Conservation (phyloP, 164 flowering plant genomes). For the grape (Vitis vinifera) region DNA sequence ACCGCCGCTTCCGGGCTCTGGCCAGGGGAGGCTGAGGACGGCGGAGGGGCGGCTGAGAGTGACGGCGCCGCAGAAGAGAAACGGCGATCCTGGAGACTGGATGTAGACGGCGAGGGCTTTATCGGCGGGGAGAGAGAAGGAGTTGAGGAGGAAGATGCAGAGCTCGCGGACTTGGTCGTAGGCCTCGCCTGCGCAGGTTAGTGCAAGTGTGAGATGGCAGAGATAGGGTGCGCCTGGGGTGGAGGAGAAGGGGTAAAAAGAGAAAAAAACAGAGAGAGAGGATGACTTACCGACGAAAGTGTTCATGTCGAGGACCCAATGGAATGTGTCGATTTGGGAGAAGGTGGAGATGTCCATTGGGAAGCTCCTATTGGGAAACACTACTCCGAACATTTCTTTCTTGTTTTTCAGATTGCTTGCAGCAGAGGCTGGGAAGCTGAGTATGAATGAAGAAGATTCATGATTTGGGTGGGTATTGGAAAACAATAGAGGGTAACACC, state of each 20-base stretch:
- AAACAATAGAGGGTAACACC: too few relatives aligned
- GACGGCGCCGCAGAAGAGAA: slow-evolving; percentile 84
- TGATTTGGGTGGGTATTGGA: too few relatives aligned
- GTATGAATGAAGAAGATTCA: too few relatives aligned
- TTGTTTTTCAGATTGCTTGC: too few relatives aligned
- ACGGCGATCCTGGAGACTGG: slow-evolving; percentile 89
- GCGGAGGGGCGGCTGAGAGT: slow-evolving; percentile 93
- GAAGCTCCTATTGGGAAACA: slow-evolving; percentile 93
- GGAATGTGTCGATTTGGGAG: slow-evolving; percentile 90
- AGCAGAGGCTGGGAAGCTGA: too few relatives aligned
- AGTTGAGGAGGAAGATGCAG: slow-evolving; percentile 86
- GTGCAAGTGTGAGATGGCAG: neutral
- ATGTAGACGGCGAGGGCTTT: slow-evolving; percentile 93
- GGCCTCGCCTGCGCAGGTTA: slow-evolving; percentile 63
- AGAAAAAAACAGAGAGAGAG: neutral
- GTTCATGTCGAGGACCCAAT: slow-evolving; percentile 98
- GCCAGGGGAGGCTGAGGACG: slow-evolving; percentile 83
- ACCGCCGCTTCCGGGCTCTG: slow-evolving; percentile 66
- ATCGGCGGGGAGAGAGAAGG: slow-evolving; percentile 77
- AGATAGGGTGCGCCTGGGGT: too few relatives aligned
- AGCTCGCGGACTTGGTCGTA: slow-evolving; percentile 71
- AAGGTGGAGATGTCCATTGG: slow-evolving; percentile 90
- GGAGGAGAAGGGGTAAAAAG: neutral
- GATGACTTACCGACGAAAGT: slow-evolving; percentile 61
- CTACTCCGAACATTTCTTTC: slow-evolving; percentile 75